phyloP scores from a whole-genome alignment of 345 rosid genomes.

The Carallia brachiata region DNA sequence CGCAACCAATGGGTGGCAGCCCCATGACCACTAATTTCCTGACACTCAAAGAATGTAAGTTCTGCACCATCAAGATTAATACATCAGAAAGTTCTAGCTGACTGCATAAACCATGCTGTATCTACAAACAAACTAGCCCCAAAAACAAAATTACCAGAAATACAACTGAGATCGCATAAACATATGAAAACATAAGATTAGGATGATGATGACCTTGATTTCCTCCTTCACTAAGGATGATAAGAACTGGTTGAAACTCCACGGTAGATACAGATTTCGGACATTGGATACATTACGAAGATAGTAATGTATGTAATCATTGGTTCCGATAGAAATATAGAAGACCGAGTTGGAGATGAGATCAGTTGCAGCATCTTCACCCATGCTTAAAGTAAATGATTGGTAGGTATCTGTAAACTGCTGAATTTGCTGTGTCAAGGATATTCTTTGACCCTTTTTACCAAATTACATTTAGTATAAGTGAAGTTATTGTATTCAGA shows the following conservation, averaged over 20 bases:
- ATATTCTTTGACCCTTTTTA: slow-evolving; percentile 84
- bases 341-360: slow-evolving; percentile 64
- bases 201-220: slow-evolving; percentile 50
- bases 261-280: slow-evolving; percentile 69
- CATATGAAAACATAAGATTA: not conserved
- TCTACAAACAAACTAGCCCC: not conserved
- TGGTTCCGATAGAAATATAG: slow-evolving; percentile 77
- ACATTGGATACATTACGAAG: slow-evolving; percentile 66
- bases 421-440: slow-evolving; percentile 80
- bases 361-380: slow-evolving; percentile 52
- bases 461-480: not conserved
- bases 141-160: not conserved
- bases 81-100: not conserved
- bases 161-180: not conserved
- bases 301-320: slow-evolving; percentile 91
- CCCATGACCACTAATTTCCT: slow-evolving; percentile 85
- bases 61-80: slow-evolving; percentile 37
- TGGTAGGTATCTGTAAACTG: slow-evolving; percentile 81
- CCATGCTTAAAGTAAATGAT: slow-evolving; percentile 59
- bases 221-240: slow-evolving; percentile 59
- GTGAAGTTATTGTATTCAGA: not conserved
- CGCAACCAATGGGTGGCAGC: slow-evolving; percentile 82
- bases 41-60: slow-evolving; percentile 57
- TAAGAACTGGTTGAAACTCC: slow-evolving; percentile 83
- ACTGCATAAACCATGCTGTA: not conserved